Base-by-base conservation (phyloP, 495 filamentous ascomycete genomes). In the Aspergillus carlsbadensis region DNA sequence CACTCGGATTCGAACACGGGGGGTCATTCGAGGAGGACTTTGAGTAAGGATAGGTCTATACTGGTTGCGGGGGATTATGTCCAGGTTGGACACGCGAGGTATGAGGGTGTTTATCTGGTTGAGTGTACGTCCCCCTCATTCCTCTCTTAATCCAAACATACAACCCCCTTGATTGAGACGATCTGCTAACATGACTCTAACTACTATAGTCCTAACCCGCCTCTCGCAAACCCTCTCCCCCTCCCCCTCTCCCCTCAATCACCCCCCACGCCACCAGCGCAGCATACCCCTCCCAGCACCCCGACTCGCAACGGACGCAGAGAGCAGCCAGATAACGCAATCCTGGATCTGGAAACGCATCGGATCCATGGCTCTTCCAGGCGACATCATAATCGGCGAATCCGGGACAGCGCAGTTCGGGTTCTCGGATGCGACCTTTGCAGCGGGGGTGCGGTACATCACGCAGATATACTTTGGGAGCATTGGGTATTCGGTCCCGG, bases 401-500 rank as follows among this genome's bases (percentile, higher is more conserved):
- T 77, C 73, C 5, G 75, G 74, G 21, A 76, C 73, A 26, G 63
- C 73, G 17, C 46, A 62, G 2, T 67, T 69, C 54, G 74, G 74
- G 10, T 60, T 67, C 35, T 62, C 69, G 5, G 21, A 58, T 8
- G 67, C 72, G 48, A 62, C 53, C 14, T 61, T 77, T 0, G 71
- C 72, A 0, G 35, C 63, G 1, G 52, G 69, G 21, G 51, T 65
- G 10, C 62, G 57, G 10, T 46, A 76, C 48, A 68, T 80, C 55
- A 59, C 58, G 33, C 67, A 71, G 17, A 64, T 67, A 1, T 75
- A 70, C 39, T 79, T 72, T 69, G 64, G 73, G 2, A 78, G 75
- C 0, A 75, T 78, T 33, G 78, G 79, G 0, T 74, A 75, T 63
- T 79, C 76, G 73, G 65, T 81, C 13, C 74, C 71, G 10, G 76